A percentile compares a stretch with the other conserved stretches of the same genome.
phyloP scores from a whole-genome alignment of 345 rosid genomes.

The Dipteronia dyeriana region DNA sequence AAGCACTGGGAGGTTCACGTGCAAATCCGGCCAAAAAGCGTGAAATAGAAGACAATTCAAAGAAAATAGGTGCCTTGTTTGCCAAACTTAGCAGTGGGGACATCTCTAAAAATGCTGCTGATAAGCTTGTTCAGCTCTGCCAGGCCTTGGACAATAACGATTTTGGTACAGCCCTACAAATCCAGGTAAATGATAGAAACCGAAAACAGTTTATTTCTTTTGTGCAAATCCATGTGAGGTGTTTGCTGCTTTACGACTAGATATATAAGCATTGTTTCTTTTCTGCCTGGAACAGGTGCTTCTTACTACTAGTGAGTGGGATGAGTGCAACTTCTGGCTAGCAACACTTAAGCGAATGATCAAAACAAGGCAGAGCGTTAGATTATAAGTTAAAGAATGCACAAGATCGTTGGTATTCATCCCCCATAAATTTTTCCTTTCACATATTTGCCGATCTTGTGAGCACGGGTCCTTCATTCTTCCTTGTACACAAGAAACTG shows the following conservation, averaged over 20 bases:
- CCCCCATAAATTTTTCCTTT: slow-evolving; percentile 8
- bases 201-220: not conserved
- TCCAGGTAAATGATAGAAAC: slow-evolving; percentile 56
- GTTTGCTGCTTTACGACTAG: not conserved
- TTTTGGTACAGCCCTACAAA: slow-evolving; percentile 77
- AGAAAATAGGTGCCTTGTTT: slow-evolving; percentile 87
- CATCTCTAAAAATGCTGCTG: slow-evolving; percentile 89
- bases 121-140: slow-evolving; percentile 86
- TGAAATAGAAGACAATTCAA: slow-evolving; percentile 96
- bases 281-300: slow-evolving; percentile 50
- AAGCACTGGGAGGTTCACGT: slow-evolving; percentile 89
- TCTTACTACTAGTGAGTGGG: slow-evolving; percentile 98
- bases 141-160: slow-evolving; percentile 84
- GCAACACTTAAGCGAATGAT: slow-evolving; percentile 91
- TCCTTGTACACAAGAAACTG: slow-evolving; percentile 30
- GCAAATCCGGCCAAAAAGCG: slow-evolving; percentile 90
- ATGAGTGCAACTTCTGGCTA: slow-evolving; percentile 98
- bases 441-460: slow-evolving; percentile 17
- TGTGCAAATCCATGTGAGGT: not conserved
- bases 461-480: slow-evolving; percentile 11
- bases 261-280: not conserved
- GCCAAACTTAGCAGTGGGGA: slow-evolving; percentile 89
- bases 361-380: slow-evolving; percentile 76
- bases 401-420: not conserved
- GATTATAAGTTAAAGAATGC: slow-evolving; percentile 50